phyloP scores from a whole-genome alignment of 768 basidiomycete species.

The Bullera alba region DNA sequence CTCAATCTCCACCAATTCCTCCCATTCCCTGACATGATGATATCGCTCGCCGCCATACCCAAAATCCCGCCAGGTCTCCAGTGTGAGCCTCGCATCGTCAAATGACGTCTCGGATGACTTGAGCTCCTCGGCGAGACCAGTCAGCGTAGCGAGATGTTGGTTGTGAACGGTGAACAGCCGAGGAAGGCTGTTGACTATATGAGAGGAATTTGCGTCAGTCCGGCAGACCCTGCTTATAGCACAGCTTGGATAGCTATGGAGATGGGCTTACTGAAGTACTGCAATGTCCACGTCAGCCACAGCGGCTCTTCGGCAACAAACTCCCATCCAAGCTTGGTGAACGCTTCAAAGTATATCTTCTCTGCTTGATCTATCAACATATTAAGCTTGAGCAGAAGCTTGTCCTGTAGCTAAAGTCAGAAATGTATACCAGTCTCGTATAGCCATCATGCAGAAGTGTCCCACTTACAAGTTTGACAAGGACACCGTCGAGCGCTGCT shows the following conservation, averaged over 20 bases:
- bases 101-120: constrained; percentile 18
- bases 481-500: constrained; percentile 13
- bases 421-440: too few species aligned
- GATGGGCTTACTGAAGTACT: constrained; percentile 24
- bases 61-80: constrained; percentile 33
- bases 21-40: constrained; percentile 28
- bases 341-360: constrained; percentile 31
- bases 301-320: constrained; percentile 26
- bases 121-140: constrained; percentile 11
- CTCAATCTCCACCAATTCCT: constrained; percentile 31
- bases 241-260: neutral
- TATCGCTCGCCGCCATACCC: constrained; percentile 21
- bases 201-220: neutral
- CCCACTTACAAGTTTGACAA: constrained; percentile 30
- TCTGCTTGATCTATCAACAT: constrained; percentile 32
- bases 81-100: constrained; percentile 25
- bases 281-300: constrained; percentile 38
- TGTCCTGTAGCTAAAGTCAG: constrained; percentile 14
- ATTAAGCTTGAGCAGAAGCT: constrained; percentile 20
- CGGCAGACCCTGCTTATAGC: neutral
- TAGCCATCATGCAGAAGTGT: neutral
- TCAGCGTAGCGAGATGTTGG: constrained; percentile 16
- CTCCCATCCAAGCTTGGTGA: constrained; percentile 4
- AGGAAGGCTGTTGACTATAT: constrained; percentile 25
- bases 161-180: constrained; percentile 22